A percentile compares a stretch with the other conserved stretches of the same genome.
Evolutionary conservation across 441 rosid genomes (phyloP).

Genomic region (Syzygium syzygioides): DNA sequence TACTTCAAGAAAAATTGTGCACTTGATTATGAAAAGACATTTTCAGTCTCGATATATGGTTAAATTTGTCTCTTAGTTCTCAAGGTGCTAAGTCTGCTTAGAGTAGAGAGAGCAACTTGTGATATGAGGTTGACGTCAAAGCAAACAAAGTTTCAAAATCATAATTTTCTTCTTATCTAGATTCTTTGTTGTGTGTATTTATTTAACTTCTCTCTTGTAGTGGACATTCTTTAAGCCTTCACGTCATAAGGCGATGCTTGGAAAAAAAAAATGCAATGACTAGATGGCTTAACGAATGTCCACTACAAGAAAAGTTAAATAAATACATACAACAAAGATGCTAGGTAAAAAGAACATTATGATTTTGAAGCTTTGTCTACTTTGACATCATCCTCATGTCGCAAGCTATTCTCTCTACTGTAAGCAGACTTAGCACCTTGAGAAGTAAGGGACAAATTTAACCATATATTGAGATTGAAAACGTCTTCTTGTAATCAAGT

Average conservation of each 20-base stretch:
- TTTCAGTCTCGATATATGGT: not conserved
- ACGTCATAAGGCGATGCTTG: not conserved
- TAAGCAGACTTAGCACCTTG: conserved; percentile 79
- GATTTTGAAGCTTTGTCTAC: conserved; percentile 33
- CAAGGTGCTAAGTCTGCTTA: conserved; percentile 80
- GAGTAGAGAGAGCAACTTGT: conserved; percentile 69
- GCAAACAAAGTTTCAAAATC: conserved; percentile 33
- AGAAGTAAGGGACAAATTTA: not conserved
- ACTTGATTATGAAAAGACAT: not conserved
- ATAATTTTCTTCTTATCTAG: not conserved
- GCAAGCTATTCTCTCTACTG: conserved; percentile 69
- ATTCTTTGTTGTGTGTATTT: not conserved
- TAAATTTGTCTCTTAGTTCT: not conserved
- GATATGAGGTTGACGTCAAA: conserved; percentile 35
- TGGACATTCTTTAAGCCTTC: not conserved
- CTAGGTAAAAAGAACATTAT: not conserved
- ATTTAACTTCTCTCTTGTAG: not conserved
- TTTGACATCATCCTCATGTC: conserved; percentile 35
- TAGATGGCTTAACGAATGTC: not conserved
- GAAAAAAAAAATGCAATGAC: not conserved
- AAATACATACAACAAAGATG: not conserved
- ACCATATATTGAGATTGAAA: not conserved
- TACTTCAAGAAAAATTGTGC: not conserved
- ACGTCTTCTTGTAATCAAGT: not conserved
- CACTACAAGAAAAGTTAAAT: not conserved